Base-by-base conservation (phyloP, 1,139 yeast species). In the Pichia sp. region DNA sequence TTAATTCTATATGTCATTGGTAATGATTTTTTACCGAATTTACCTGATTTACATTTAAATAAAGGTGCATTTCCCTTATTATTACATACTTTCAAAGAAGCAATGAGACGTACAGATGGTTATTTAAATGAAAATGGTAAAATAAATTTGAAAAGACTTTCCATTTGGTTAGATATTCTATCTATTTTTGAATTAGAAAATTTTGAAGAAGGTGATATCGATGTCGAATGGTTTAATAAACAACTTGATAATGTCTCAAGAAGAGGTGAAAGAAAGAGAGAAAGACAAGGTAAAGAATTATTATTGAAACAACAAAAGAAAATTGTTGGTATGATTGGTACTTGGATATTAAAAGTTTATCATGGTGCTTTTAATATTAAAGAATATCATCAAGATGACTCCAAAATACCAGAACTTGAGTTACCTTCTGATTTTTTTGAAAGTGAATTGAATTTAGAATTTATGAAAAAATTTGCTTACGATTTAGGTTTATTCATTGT, bases 1-100 rank as follows among this genome's bases (percentile, higher is more conserved):
- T 75, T 94, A 52, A 85, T 92, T 61, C 80, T 88, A 81, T 90
- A 87, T 63, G 96, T 92, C 53, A 87, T 94, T 61, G 99, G 99
- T 60, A 94, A 94, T 64, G 99, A 94, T 76, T 94, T 94, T 79
- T 76, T 94, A 62, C 98, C 99, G n/a, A 88, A 92, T 64, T 76
- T 94, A 59, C 98, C 99, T 1, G 96, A 90, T 65, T 73, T 94
- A 61, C 89, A 87, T 66, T 78, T 94, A 59, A 90, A 89, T 63
- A 92, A 90, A 60, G 97, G 97, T 58, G 98, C 98, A 0, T 85
- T 94, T 70, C 96, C 97, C 11, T 76, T 89, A 39, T 75, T 94
- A 60, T 73, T 92, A 58, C 86, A 83, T 55, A 85, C 96, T 11
- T 92, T 94, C 70, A 92, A 89, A 63, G 83, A 83, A 60, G 81